These are phyloP conservation scores for Lactarius quietus DNA, from an alignment of 768 basidiomycete species.

Conservation along the genomic window DNA sequence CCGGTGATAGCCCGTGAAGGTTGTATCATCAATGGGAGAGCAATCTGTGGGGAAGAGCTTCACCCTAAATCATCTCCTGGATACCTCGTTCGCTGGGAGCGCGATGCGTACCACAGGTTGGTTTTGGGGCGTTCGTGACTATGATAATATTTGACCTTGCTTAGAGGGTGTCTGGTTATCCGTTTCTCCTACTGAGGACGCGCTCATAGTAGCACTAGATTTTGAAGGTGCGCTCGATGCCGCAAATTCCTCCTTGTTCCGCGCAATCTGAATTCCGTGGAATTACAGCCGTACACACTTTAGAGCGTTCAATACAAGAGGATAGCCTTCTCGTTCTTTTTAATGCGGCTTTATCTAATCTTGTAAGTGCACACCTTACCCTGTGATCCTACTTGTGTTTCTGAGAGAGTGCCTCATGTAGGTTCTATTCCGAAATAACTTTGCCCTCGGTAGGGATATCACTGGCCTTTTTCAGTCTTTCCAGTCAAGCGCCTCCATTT, in stretches of 20 bases:
- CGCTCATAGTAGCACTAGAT: constrained; percentile 50
- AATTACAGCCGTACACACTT: no score
- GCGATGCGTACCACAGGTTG: constrained; percentile 51
- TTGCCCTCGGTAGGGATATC: constrained; percentile 58
- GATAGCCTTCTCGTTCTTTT: no score
- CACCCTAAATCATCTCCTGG: constrained; percentile 56
- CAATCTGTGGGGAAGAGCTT: constrained; percentile 64
- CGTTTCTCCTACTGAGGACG: constrained; percentile 41
- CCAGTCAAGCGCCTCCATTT: constrained; percentile 52
- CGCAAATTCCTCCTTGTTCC: background rate
- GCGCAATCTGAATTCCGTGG: background rate
- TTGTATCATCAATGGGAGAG: constrained; percentile 67
- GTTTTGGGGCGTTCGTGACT: background rate
- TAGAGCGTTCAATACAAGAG: no score
- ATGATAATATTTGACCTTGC: background rate
- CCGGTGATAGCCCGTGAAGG: constrained; percentile 49
- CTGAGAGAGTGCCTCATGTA: background rate
- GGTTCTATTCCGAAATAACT: constrained; percentile 61
- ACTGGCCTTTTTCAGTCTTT: constrained; percentile 60
- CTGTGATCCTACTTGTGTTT: background rate
- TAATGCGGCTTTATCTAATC: constrained; percentile 35
- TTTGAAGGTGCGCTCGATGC: constrained; percentile 48
- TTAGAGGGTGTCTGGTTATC: constrained; percentile 63
- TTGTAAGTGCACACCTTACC: constrained; percentile 34
- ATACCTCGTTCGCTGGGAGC: constrained; percentile 62